A percentile compares a stretch with the other conserved stretches of the same genome.
Evolutionary conservation across 2,329 filamentous ascomycete genomes (phyloP).

Genomic region (Ophiosphaerella herpotricha): DNA sequence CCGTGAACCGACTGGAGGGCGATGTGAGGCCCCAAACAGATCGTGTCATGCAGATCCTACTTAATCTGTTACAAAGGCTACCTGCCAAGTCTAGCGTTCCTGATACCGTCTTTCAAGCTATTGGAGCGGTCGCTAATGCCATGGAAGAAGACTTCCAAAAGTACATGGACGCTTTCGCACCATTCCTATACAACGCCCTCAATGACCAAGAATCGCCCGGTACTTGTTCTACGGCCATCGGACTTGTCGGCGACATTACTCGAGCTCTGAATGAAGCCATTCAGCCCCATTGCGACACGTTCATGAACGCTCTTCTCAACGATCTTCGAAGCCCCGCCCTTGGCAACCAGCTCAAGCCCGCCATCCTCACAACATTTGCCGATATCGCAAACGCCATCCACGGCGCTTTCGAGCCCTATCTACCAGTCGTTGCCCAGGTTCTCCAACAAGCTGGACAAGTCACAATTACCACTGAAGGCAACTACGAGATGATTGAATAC

Average conservation of each 20-base stretch:
- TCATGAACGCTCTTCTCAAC: slow-evolving; percentile 97
- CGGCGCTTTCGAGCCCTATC: slow-evolving; percentile 88
- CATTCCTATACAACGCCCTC: slow-evolving; percentile 91
- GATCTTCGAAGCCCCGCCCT: slow-evolving; percentile 87
- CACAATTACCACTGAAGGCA: slow-evolving; percentile 75
- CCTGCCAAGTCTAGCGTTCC: slow-evolving; percentile 90
- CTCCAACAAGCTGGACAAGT: slow-evolving; percentile 90
- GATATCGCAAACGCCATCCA: slow-evolving; percentile 96
- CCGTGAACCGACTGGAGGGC: slow-evolving; percentile 86
- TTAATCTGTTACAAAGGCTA: slow-evolving; percentile 78
- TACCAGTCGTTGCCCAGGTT: slow-evolving; percentile 89
- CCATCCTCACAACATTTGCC: slow-evolving; percentile 96
- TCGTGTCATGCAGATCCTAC: slow-evolving; percentile 86
- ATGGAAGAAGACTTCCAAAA: slow-evolving; percentile 92
- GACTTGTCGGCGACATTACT: slow-evolving; percentile 94
- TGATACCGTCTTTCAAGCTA: slow-evolving; percentile 88
- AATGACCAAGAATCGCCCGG: slow-evolving; percentile 94
- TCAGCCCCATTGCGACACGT: slow-evolving; percentile 92
- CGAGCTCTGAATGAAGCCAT: slow-evolving; percentile 87
- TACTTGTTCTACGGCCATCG: slow-evolving; percentile 96
- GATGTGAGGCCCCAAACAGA: slow-evolving; percentile 90
- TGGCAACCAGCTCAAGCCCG: slow-evolving; percentile 95
- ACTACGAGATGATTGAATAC: slow-evolving; percentile 96
- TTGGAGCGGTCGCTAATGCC: slow-evolving; percentile 88
- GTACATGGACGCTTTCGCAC: slow-evolving; percentile 95